Percentiles rank a stretch among this genome's conserved stretches.
Evolutionary conservation across 1,284 basidiomycete genomes (phyloP).

Genomic region (Tremellales sp.): DNA sequence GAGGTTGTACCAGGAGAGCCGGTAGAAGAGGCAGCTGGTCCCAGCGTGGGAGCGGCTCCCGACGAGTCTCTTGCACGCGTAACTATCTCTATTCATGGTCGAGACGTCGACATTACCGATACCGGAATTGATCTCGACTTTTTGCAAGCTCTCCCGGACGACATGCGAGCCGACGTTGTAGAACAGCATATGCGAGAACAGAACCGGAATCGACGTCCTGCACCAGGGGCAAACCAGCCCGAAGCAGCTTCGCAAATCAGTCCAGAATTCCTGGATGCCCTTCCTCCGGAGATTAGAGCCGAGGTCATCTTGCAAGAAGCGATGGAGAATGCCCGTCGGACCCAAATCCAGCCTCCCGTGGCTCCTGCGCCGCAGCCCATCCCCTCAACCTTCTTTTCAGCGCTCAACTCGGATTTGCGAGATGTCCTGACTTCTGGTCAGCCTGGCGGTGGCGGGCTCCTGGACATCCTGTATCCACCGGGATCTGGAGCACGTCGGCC

Average conservation of each 20-base stretch:
- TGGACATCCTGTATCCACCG: slow-evolving; percentile 56
- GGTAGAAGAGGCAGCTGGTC: slow-evolving; percentile 5
- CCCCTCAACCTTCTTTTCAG: slow-evolving; percentile 68
- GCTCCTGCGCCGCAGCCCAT: slow-evolving; percentile 39
- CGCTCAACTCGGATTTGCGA: slow-evolving; percentile 76
- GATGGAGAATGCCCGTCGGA: slow-evolving; percentile 67
- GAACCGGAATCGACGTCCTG: slow-evolving; percentile 57
- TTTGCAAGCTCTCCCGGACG: slow-evolving; percentile 94
- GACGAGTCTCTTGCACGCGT: slow-evolving; percentile 56
- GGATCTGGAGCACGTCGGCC: slow-evolving; percentile 35
- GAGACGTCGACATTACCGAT: slow-evolving; percentile 95
- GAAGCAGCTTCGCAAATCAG: slow-evolving; percentile 82
- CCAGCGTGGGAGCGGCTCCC: slow-evolving; percentile 38
- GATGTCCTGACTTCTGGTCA: slow-evolving; percentile 83
- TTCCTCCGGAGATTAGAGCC: slow-evolving; percentile 92
- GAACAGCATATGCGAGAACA: slow-evolving; percentile 91
- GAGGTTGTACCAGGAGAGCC: slow-evolving; percentile 4
- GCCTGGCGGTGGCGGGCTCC: slow-evolving; percentile 74
- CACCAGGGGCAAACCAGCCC: slow-evolving; percentile 56
- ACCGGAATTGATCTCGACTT: slow-evolving; percentile 98
- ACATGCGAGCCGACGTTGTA: slow-evolving; percentile 97
- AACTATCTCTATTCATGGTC: slow-evolving; percentile 84
- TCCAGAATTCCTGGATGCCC: slow-evolving; percentile 89
- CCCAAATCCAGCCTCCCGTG: slow-evolving; percentile 48
- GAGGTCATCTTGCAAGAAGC: slow-evolving; percentile 96